Evolutionary conservation across 2,329 filamentous ascomycete genomes (phyloP).

Genomic region (Pseudogymnoascus sp.): DNA sequence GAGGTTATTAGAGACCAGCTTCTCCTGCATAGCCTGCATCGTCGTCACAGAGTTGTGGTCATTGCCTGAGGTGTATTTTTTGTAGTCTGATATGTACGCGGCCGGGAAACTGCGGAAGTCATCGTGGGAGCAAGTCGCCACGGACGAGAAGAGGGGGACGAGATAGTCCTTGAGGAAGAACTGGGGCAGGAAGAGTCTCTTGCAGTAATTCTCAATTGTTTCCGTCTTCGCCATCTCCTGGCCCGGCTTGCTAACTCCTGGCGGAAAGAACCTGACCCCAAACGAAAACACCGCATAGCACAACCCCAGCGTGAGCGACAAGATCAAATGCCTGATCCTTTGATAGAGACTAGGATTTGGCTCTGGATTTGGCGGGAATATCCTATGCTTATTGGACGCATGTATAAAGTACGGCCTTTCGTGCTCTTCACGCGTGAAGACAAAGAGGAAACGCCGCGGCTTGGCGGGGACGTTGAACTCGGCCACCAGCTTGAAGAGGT

Average conservation of each 20-base stretch:
- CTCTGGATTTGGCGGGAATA: neutral
- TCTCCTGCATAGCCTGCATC: slow-evolving; percentile 1
- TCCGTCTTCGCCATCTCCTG: neutral
- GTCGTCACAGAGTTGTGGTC: neutral
- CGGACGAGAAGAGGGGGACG: neutral
- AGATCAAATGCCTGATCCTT: neutral
- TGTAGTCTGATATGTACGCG: neutral
- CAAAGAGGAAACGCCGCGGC: neutral
- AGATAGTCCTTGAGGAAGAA: slow-evolving; percentile 2
- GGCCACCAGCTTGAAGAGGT: neutral
- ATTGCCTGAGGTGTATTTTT: neutral
- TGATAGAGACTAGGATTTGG: neutral
- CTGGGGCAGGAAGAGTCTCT: neutral
- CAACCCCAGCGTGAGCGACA: neutral
- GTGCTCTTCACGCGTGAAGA: slow-evolving; percentile 4
- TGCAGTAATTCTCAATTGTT: neutral
- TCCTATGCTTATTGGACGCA: neutral
- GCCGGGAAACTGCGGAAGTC: neutral
- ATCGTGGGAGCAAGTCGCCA: neutral
- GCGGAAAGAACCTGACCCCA: neutral
- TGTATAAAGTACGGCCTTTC: neutral
- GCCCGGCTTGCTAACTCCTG: neutral
- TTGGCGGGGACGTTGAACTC: neutral
- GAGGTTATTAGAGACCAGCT: neutral
- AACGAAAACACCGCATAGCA: neutral